phyloP scores from a whole-genome alignment of 1,284 basidiomycete genomes.

The Ustilago trichophora region DNA sequence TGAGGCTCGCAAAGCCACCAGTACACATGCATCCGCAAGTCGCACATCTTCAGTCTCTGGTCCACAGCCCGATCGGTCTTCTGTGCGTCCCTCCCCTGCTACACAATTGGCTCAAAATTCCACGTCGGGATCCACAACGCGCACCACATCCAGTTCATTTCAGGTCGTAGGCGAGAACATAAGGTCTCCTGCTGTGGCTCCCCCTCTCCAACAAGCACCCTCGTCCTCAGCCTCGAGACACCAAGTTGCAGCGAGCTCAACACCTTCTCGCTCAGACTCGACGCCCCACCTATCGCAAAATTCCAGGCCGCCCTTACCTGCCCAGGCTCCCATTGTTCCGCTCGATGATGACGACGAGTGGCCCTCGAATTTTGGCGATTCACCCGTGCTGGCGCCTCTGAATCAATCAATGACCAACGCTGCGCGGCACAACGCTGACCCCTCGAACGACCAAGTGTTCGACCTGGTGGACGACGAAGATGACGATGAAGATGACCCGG shows the following conservation, averaged over 20 bases:
- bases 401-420: no score
- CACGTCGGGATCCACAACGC: neutral
- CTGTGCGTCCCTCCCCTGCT: neutral
- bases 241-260: neutral
- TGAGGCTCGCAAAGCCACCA: neutral
- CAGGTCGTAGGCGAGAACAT: slow-evolving; percentile 32
- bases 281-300: no score
- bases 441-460: neutral
- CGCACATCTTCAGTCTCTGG: neutral
- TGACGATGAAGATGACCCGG: slow-evolving; percentile 18
- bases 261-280: neutral
- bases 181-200: neutral
- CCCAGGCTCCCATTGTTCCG: no score
- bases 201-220: neutral
- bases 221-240: neutral
- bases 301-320: no score
- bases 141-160: slow-evolving; percentile 21
- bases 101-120: neutral
- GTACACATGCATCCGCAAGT: neutral
- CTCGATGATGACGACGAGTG: neutral
- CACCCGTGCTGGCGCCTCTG: no score
- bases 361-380: no score
- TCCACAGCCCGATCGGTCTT: neutral
- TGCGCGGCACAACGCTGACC: neutral
- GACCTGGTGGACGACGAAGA: slow-evolving; percentile 12